Percentiles rank a stretch among this genome's conserved stretches.
Conservation (phyloP, 257 asterid genomes). For the Marsdenia floribunda region DNA sequence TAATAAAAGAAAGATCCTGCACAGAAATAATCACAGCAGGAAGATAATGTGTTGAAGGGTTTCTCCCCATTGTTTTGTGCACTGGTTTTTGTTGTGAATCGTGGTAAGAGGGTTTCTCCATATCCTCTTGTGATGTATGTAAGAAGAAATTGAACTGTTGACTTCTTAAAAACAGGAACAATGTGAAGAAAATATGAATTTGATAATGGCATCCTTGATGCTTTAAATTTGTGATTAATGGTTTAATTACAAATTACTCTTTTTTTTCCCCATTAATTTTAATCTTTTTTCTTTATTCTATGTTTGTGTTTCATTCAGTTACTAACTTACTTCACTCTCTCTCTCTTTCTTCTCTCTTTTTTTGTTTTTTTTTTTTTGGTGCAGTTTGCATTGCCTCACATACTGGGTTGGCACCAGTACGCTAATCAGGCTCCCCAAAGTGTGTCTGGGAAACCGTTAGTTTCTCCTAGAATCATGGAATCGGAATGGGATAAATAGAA, state of each 20-base stretch:
- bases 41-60: background rate
- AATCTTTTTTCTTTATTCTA: background rate
- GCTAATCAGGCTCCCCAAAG: constrained; percentile 29
- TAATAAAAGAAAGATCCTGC: background rate
- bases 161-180: background rate
- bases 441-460: constrained; percentile 24
- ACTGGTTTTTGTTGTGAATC: background rate
- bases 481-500: constrained; percentile 77
- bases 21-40: background rate
- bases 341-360: background rate
- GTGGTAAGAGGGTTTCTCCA: background rate
- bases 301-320: background rate
- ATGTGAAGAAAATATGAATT: background rate
- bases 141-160: background rate
- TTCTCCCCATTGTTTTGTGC: background rate
- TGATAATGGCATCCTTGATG: background rate
- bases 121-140: background rate
- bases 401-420: constrained; percentile 82
- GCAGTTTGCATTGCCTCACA: constrained; percentile 96
- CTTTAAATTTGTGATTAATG: background rate
- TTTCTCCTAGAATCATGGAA: constrained; percentile 35
- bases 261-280: background rate
- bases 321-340: background rate
- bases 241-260: background rate
- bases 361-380: background rate